These are phyloP conservation scores for Cercospora berteroae DNA, from an alignment of 2,329 filamentous ascomycete genomes.

Conservation along the genomic window DNA sequence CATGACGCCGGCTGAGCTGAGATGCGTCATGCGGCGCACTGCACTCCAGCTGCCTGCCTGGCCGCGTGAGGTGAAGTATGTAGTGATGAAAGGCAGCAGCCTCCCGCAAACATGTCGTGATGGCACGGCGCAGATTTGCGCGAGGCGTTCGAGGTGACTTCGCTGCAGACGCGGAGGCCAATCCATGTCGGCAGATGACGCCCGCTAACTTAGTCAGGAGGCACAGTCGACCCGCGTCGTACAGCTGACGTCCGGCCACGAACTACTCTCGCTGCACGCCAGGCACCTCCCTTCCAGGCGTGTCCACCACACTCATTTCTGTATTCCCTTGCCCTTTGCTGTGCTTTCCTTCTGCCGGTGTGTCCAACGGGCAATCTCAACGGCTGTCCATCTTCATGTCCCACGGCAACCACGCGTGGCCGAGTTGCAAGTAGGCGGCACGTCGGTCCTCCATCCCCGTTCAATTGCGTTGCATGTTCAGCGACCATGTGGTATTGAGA, in stretches of 20 bases:
- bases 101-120: neutral
- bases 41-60: neutral
- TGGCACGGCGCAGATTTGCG: neutral
- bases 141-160: neutral
- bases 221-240: neutral
- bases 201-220: conserved; percentile 2
- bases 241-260: neutral
- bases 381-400: neutral
- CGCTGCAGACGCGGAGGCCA: neutral
- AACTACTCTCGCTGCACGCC: neutral
- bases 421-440: neutral
- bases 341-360: neutral
- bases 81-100: neutral
- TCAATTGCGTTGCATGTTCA: neutral
- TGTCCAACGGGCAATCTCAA: neutral
- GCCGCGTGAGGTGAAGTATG: neutral
- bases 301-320: neutral
- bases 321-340: neutral
- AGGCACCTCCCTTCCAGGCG: neutral
- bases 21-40: neutral
- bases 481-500: conserved; percentile 7
- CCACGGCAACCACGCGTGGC: neutral
- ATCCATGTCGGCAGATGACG: neutral
- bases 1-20: neutral
- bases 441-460: neutral